Base-by-base conservation (phyloP, 345 rosid species). In the Eutrema yunnanense region DNA sequence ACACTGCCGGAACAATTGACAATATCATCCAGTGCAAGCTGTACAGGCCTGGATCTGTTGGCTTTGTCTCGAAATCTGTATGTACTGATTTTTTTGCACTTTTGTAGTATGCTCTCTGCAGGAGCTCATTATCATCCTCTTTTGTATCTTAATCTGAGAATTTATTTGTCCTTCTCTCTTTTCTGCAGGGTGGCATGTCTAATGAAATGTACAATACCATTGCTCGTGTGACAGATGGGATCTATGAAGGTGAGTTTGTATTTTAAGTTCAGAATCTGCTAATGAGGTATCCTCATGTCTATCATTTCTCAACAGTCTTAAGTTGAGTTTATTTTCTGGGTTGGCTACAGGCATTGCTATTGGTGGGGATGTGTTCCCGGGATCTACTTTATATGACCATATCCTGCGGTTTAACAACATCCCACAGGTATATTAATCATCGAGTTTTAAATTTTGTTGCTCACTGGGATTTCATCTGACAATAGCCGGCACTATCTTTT, bases 41-140 rank as follows among this genome's bases (percentile, higher is more conserved):
- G 46, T 94, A 91, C 88, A 85, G 97, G 76, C 96, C 98, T 60
- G 98, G 98, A 78, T 94, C 97, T 73, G 87, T 94, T 78, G 98
- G 97, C 62, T 94, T 91, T 86, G 97, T 91, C 77, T 94, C 98
- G 33, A 94, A 94, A 84, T 94, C 98, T 68, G 98, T 94, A 89
- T 6, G 98, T 48, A 9, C 44, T 65, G 51, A 0, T 43, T 38
- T 34, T 51, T n/a, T 40, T 16, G 66, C 38, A 2, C 29, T 76
- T 32, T 29, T 74, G 19, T 57, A 38, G 27, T 65, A 8, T 75
- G 52, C 58, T 3, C 16, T 65, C 10, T 75, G 52, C 58, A 4
- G 27, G 5, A 46, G 64, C 67, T 74, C 55, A 59, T n/a, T 19
- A 6, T n/a, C 16, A 33, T 32, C 62, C 11, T 38, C 30, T 16